Percentiles rank a stretch among this genome's conserved stretches.
Evolutionary conservation across 2,329 filamentous ascomycete species (phyloP).

Genomic region (Colletotrichum lini): DNA sequence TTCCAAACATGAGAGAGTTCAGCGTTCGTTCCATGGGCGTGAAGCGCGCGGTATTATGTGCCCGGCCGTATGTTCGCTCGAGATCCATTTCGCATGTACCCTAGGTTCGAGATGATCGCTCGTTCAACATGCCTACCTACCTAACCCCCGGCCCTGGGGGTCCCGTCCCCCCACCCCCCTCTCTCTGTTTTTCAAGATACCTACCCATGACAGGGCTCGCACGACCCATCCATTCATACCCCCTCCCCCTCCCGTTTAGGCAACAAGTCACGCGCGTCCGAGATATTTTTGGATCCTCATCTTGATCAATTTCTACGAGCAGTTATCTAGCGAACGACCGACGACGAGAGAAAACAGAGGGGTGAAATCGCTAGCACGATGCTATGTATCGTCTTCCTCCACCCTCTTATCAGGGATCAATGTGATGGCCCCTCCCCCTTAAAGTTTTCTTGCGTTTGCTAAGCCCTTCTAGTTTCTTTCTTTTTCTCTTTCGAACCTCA

Average conservation of each 20-base stretch:
- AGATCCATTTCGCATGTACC: not conserved
- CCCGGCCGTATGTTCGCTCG: not conserved
- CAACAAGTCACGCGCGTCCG: not conserved
- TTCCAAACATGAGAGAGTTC: not conserved
- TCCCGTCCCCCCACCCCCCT: not conserved
- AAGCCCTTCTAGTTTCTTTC: not conserved
- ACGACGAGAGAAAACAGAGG: not conserved
- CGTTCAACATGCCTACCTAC: not conserved
- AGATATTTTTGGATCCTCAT: not conserved
- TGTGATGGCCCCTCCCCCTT: not conserved
- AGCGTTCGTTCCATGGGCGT: not conserved
- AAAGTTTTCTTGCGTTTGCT: not conserved
- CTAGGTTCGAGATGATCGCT: not conserved
- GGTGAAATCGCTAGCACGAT: not conserved
- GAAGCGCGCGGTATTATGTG: not conserved
- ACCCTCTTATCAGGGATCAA: not conserved
- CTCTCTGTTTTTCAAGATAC: not conserved
- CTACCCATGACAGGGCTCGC: too few relatives aligned
- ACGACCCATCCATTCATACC: not conserved
- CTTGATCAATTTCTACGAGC: not conserved
- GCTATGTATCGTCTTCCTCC: not conserved
- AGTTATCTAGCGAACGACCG: not conserved
- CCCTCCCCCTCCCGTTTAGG: too few relatives aligned
- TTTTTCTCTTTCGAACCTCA: not conserved
- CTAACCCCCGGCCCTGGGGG: not conserved